A percentile compares a stretch with the other conserved stretches of the same genome.
Evolutionary conservation across 768 basidiomycete species (phyloP).

Genomic region (Nidula microcarpa): DNA sequence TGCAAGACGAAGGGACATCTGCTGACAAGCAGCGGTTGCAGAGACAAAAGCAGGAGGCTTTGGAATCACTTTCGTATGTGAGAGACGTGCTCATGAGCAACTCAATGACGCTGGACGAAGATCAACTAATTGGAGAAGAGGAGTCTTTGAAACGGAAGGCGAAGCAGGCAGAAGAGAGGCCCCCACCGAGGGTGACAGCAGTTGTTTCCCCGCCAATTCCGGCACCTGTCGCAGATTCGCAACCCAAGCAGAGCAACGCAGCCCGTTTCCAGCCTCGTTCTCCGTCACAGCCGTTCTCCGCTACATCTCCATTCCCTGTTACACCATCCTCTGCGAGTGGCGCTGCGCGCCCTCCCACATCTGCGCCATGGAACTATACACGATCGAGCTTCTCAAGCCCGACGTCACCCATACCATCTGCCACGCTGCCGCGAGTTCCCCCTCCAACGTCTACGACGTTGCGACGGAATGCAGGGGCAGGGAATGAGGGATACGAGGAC

Average conservation of each 20-base stretch:
- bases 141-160: conserved; percentile 27
- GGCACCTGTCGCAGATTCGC: conserved; percentile 34
- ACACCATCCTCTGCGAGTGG: background rate
- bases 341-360: conserved; percentile 3
- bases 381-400: conserved; percentile 42
- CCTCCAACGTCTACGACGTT: conserved; percentile 42
- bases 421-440: conserved; percentile 48
- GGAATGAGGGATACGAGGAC: conserved; percentile 27
- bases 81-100: conserved; percentile 66
- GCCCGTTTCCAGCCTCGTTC: conserved; percentile 3
- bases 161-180: conserved; percentile 13
- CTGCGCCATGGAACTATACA: conserved; percentile 58
- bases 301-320: too few species aligned
- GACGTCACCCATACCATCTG: conserved; percentile 24
- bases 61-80: conserved; percentile 76
- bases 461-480: conserved; percentile 16
- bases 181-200: conserved; percentile 11
- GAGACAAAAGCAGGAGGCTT: conserved; percentile 54
- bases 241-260: conserved; percentile 19
- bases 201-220: conserved; percentile 30
- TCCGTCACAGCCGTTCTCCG: background rate
- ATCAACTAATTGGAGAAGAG: conserved; percentile 59
- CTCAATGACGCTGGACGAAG: conserved; percentile 56
- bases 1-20: conserved; percentile 49
- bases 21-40: conserved; percentile 34